A percentile compares a stretch with the other conserved stretches of the same genome.
Conservation (phyloP, 2,329 filamentous ascomycete genomes). For the Aspergillus proliferans region DNA sequence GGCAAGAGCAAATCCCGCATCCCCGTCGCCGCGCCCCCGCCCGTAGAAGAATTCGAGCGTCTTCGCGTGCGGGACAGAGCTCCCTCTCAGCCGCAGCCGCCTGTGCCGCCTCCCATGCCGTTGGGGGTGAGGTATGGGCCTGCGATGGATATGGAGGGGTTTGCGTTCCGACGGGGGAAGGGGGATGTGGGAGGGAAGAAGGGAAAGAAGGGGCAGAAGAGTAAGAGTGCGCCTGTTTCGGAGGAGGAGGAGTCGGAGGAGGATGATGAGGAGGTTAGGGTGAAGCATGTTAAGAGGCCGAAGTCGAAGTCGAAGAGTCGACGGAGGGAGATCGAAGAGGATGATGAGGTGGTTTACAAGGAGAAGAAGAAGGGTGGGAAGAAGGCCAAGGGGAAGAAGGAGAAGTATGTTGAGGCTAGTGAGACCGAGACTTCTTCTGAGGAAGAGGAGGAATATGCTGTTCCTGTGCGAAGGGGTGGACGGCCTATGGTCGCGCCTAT, state of each 20-base stretch:
- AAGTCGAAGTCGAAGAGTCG: no score
- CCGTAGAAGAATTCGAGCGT: slow-evolving; percentile 37
- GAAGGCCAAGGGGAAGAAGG: background rate
- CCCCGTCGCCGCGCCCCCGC: slow-evolving; percentile 32
- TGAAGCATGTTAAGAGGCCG: background rate
- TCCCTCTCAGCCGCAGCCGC: slow-evolving; percentile 13
- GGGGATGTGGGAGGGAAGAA: slow-evolving; percentile 23
- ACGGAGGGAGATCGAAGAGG: no score
- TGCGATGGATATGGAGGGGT: slow-evolving; percentile 23
- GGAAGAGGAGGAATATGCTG: background rate
- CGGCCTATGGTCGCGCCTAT: background rate
- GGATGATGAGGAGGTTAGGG: background rate
- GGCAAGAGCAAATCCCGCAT: slow-evolving; percentile 3
- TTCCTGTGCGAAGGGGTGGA: background rate
- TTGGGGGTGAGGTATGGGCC: slow-evolving; percentile 29
- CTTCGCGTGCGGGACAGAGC: slow-evolving; percentile 32
- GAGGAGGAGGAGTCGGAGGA: background rate
- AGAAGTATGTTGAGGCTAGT: background rate
- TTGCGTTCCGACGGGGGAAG: slow-evolving; percentile 12
- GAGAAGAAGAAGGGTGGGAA: background rate
- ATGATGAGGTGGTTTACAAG: no score
- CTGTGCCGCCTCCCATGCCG: background rate
- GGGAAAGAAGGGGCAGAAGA: slow-evolving; percentile 13
- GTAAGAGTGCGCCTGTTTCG: background rate
- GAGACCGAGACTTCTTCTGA: no score